Conservation (phyloP, 2,329 filamentous ascomycete species). For the Xylaria sp. region DNA sequence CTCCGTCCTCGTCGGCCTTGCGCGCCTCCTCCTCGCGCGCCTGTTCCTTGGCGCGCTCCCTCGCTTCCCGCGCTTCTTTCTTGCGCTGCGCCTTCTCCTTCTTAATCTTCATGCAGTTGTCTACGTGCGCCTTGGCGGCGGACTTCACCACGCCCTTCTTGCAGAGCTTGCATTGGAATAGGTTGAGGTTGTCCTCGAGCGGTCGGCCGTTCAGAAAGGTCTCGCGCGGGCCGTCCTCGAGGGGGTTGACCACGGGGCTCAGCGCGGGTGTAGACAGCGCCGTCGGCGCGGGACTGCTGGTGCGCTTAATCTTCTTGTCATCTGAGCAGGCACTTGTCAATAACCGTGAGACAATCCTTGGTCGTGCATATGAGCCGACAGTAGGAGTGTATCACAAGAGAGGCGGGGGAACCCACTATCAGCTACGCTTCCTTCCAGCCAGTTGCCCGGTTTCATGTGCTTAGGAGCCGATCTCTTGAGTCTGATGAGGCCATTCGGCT, state of each 20-base stretch:
- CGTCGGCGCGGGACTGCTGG: constrained; percentile 47
- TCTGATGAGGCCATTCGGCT: constrained; percentile 59
- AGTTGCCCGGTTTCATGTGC: constrained; percentile 71
- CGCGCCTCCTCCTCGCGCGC: constrained; percentile 62
- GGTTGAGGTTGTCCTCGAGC: constrained; percentile 78
- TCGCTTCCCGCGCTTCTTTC: constrained; percentile 74
- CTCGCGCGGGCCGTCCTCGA: constrained; percentile 77
- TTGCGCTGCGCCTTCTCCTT: constrained; percentile 80
- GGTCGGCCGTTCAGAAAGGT: constrained; percentile 84
- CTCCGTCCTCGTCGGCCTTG: constrained; percentile 56
- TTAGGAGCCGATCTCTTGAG: constrained; percentile 68
- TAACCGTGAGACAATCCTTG: too few species aligned
- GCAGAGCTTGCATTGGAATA: constrained; percentile 90
- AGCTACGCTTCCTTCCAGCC: constrained; percentile 69
- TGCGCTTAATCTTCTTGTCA: constrained; percentile 60
- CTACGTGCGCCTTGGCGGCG: constrained; percentile 79
- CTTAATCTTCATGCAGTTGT: constrained; percentile 82
- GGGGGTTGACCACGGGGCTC: constrained; percentile 65
- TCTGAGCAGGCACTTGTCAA: constrained; percentile 38
- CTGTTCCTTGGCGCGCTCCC: constrained; percentile 69
- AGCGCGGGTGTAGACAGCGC: constrained; percentile 49
- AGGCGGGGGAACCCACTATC: constrained; percentile 55
- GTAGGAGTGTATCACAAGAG: too few species aligned
- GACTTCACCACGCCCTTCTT: constrained; percentile 84
- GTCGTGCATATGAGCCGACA: too few species aligned